Base-by-base conservation (phyloP, 345 rosid species). In the Odontarrhena argentea region DNA sequence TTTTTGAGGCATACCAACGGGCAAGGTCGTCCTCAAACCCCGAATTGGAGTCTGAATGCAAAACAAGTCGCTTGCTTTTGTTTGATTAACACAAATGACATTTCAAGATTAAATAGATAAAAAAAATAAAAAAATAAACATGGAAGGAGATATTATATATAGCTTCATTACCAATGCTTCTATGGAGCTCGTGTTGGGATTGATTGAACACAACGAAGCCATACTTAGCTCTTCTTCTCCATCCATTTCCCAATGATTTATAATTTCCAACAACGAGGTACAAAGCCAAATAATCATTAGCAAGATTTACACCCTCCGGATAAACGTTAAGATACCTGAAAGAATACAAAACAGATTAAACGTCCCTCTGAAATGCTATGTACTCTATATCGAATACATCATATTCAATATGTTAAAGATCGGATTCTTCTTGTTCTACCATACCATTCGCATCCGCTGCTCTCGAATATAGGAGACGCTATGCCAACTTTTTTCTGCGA, bases 201-300 rank as follows among this genome's bases (percentile, higher is more conserved):
- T 55, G 43, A 36, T 55, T 36, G 8, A 9, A 18, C 26, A 55
- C 4, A 55, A 36, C 5, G 28, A 55, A 55, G 1, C 8, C 5
- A 10, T 8, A 35, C 5, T 1, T 1, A 18, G 24, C 60, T n/a
- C 13, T 37, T 42, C 43, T 55, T 35, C 37, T 55, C 43, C 43
- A 55, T 36, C 43, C 60, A 55, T 12, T 11, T 55, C 26, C 11
- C 26, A 55, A 14, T 14, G 60, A 55, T 8, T 55, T 15, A 35
- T 25, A 7, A 18, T 35, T 15, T 6, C 43, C 43, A 14, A 30
- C 60, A 8, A n/a, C 3, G 0, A 53, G 58, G 22, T 53, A 53
- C 58, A 53, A 4, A 53, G 40, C 32, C 41, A 53, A 32, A 4
- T 53, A 6, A 55, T 15, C 26, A 7, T 47, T 25, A 14, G 37